A percentile compares a stretch with the other conserved stretches of the same genome.
Evolutionary conservation across 2,329 filamentous ascomycete species (phyloP).

Genomic region (Pseudohalonectria lignicola): DNA sequence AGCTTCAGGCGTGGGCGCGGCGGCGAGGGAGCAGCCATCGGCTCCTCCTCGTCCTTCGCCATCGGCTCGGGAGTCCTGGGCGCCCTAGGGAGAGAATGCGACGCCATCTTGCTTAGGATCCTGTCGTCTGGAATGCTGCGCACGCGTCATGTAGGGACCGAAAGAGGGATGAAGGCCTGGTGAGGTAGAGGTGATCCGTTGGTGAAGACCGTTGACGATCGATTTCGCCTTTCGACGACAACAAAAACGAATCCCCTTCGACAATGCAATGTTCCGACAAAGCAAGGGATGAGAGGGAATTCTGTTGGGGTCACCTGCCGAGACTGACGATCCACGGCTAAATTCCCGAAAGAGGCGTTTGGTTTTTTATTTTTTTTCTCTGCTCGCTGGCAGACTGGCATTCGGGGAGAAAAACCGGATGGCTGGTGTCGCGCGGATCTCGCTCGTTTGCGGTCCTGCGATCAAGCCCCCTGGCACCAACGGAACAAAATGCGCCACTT

Average conservation of each 20-base stretch:
- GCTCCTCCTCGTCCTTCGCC: conserved; percentile 1
- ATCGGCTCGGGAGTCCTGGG: conserved; percentile 3
- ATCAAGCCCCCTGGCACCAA: not conserved
- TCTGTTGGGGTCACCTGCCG: not conserved
- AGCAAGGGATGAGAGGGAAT: not conserved
- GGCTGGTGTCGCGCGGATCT: not conserved
- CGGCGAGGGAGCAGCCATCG: conserved; percentile 30
- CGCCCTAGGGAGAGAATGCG: not conserved
- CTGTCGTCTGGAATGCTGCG: not conserved
- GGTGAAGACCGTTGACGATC: no score
- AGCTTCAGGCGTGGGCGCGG: conserved; percentile 42
- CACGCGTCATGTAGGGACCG: not conserved
- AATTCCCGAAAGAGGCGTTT: not conserved
- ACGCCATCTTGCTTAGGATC: not conserved
- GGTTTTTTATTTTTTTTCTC: no score
- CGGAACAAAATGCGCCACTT: not conserved
- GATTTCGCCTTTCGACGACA: no score
- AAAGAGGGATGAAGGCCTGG: not conserved
- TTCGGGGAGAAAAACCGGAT: not conserved
- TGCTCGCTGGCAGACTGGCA: no score
- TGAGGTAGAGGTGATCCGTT: no score
- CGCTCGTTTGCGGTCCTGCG: not conserved
- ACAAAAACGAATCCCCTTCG: no score
- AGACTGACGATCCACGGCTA: not conserved
- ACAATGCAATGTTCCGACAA: no score